Conservation (phyloP, 2,329 filamentous ascomycete species). For the Penicillium capsulatum region DNA sequence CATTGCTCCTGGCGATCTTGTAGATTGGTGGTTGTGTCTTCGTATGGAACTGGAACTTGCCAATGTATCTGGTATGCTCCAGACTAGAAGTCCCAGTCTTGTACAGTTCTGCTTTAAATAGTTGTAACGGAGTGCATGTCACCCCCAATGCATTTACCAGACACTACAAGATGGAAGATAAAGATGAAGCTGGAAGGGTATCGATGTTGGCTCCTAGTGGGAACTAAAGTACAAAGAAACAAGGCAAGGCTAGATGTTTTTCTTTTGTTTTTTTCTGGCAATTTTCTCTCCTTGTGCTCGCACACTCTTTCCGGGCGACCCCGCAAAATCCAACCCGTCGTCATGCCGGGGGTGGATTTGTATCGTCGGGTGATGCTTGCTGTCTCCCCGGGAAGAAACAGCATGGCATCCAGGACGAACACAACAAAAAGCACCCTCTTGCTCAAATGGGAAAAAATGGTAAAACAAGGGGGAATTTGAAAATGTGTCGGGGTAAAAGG, state of each 20-base stretch:
- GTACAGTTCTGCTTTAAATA: too few species aligned
- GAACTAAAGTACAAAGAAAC: constrained; percentile 29
- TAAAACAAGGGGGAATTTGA: constrained; percentile 18
- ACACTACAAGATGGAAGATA: neutral
- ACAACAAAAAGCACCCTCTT: constrained; percentile 11
- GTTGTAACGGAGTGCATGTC: too few species aligned
- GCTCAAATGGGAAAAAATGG: constrained; percentile 19
- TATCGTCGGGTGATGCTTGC: neutral
- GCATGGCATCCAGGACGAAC: constrained; percentile 1
- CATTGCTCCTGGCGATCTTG: neutral
- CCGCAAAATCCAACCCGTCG: neutral
- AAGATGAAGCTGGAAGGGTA: constrained; percentile 31
- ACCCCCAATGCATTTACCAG: too few species aligned
- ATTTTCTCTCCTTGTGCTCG: constrained; percentile 8
- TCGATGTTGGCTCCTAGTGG: constrained; percentile 30
- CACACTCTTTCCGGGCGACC: constrained; percentile 1
- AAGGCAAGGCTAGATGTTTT: constrained; percentile 13
- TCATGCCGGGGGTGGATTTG: neutral
- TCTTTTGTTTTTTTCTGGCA: constrained; percentile 15
- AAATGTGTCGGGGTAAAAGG: constrained; percentile 20
- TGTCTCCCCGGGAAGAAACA: neutral
- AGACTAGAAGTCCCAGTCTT: too few species aligned
- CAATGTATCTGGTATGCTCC: too few species aligned
- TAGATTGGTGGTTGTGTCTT: too few species aligned
- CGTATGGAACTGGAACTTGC: too few species aligned